Conservation (phyloP, 2,329 filamentous ascomycete genomes). For the Pseudogymnoascus sp. region DNA sequence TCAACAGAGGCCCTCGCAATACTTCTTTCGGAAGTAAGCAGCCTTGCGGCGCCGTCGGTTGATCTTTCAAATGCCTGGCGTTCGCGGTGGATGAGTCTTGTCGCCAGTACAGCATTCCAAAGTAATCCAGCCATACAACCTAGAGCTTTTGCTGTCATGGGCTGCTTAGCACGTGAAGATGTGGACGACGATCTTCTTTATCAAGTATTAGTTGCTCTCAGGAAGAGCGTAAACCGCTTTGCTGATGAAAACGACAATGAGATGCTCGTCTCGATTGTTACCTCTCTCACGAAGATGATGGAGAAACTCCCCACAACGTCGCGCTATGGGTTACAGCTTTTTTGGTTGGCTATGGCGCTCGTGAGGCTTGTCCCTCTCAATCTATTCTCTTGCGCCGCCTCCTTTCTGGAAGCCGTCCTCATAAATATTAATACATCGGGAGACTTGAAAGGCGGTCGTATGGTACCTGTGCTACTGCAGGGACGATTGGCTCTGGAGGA, state of each 20-base stretch:
- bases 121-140: conserved; percentile 66
- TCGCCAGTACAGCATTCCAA: conserved; percentile 65
- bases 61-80: conserved; percentile 63
- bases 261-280: conserved; percentile 62
- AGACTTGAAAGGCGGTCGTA: conserved; percentile 51
- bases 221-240: conserved; percentile 58
- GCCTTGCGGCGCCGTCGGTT: conserved; percentile 54
- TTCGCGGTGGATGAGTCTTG: conserved; percentile 65
- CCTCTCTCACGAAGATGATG: conserved; percentile 64
- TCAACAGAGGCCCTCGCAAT: conserved; percentile 56
- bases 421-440: conserved; percentile 55
- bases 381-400: conserved; percentile 59
- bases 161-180: conserved; percentile 62
- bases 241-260: conserved; percentile 57
- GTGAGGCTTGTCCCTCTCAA: conserved; percentile 54
- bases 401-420: conserved; percentile 57
- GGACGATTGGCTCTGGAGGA: conserved; percentile 55
- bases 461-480: conserved; percentile 53
- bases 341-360: conserved; percentile 62
- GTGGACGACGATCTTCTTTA: conserved; percentile 66
- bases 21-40: conserved; percentile 56
- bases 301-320: conserved; percentile 59
- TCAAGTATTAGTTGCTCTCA: conserved; percentile 60
- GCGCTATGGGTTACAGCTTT: conserved; percentile 60
- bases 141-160: conserved; percentile 63